phyloP scores from a whole-genome alignment of 768 basidiomycete genomes.

The Phaeotremella skinneri region DNA sequence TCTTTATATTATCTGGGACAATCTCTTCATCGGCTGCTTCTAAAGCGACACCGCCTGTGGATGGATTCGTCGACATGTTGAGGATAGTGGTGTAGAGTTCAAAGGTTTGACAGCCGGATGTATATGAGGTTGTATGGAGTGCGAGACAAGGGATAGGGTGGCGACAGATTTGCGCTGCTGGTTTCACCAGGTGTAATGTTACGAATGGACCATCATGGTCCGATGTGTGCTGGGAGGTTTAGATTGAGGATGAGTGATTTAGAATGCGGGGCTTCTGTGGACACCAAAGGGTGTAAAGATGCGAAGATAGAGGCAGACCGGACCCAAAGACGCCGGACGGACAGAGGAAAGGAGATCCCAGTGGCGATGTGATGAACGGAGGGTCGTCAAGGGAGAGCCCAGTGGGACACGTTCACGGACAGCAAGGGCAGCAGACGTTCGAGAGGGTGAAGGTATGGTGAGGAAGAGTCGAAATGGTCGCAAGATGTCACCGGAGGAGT shows the following conservation, averaged over 20 bases:
- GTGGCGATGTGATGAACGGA: no score
- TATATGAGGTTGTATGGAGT: not conserved
- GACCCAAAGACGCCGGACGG: no score
- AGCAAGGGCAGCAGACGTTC: no score
- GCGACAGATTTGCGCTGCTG: not conserved
- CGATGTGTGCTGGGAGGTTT: not conserved
- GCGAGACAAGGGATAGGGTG: not conserved
- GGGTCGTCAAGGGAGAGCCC: no score
- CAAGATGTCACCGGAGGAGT: no score
- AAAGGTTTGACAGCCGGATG: not conserved
- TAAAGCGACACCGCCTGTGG: constrained; percentile 11
- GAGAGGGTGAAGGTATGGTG: no score
- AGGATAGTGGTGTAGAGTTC: constrained; percentile 1
- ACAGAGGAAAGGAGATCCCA: no score
- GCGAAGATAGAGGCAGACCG: no score
- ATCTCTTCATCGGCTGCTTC: constrained; percentile 27
- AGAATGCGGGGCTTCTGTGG: no score
- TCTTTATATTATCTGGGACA: constrained; percentile 28
- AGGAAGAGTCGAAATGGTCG: no score
- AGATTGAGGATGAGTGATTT: not conserved
- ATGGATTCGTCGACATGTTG: constrained; percentile 20
- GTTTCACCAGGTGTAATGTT: not conserved
- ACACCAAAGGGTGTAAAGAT: no score
- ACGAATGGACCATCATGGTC: not conserved
- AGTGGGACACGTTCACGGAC: no score